Evolutionary conservation across 495 filamentous ascomycete species (phyloP), one percentile per base, ranked within the genome.

Genomic region (Lophiostoma macrostomum): DNA sequence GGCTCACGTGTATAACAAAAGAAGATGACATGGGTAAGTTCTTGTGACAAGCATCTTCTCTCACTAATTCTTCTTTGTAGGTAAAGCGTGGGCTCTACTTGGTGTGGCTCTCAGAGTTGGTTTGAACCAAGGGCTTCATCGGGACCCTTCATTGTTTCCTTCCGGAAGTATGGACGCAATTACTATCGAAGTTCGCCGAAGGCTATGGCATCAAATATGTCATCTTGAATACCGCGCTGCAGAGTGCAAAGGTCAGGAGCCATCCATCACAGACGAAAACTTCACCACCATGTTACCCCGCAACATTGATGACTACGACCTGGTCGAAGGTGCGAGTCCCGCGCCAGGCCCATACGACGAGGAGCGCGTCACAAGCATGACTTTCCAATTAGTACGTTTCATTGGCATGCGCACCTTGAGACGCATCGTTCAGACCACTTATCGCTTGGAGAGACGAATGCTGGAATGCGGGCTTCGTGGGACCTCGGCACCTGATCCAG

Each of bases 161-260:
- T 22, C 41, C 7, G 60, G 56, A 5, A 52, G 50, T 1, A 56
- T 58, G 50, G 60, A 65, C 30, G 34, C 31, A 18, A 34, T 65
- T 4, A 60, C 56, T 11, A 59, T 56, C 18, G 62, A 65, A 28
- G 8, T 59, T 11, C 53, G 62, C 11, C 58, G 62, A 4, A 35
- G 62, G 6, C 31, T 59, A 10, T 65, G 62, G 62, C 50, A 55
- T 45, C 62, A 65, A 22, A 42, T 65, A 25, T 65, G 53, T 36
- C 40, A 62, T 27, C 54, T 65, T 12, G 62, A 65, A 40, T 58
- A 42, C 24, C 42, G 58, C n/a, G 50, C 62, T 7, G 59, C 58
- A 1, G 62, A 65, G 34, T 57, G 54, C 31, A 62, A 53, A 44
- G 62, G 62, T 3, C 59, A 62, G 28, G 62, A 65, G 20, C 62